phyloP scores from a whole-genome alignment of 345 rosid genomes.

The Erodium maritimum region DNA sequence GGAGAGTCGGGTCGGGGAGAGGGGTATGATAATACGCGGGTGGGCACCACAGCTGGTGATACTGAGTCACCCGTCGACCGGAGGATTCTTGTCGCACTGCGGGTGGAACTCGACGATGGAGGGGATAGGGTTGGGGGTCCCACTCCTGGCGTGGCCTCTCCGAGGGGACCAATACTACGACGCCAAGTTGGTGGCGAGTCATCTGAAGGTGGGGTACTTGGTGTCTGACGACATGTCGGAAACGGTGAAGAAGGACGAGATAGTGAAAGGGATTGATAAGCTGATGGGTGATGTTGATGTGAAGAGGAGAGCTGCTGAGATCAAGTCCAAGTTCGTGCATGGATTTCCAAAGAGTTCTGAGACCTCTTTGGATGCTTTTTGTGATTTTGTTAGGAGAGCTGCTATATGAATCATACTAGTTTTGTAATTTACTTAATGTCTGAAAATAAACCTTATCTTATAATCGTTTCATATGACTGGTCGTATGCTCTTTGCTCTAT shows the following conservation, averaged over 20 bases:
- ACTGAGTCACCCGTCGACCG: constrained; percentile 28
- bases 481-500: too few relatives aligned
- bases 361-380: constrained; percentile 19
- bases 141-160: constrained; percentile 27
- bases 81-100: constrained; percentile 30
- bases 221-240: constrained; percentile 15
- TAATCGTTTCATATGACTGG: too few relatives aligned
- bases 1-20: constrained; percentile 11
- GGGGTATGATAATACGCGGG: constrained; percentile 28
- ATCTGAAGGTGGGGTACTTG: constrained; percentile 12
- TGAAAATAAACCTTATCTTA: too few relatives aligned
- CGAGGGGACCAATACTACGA: constrained; percentile 26
- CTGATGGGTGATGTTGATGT: constrained; percentile 28
- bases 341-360: constrained; percentile 19
- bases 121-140: constrained; percentile 22
- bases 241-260: constrained; percentile 10
- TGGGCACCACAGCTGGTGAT: constrained; percentile 36
- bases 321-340: constrained; percentile 11
- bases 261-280: constrained; percentile 23
- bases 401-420: too few relatives aligned
- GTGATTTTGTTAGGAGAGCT: constrained; percentile 6
- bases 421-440: too few relatives aligned
- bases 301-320: constrained; percentile 8
- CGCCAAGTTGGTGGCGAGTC: constrained; percentile 21
- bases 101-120: constrained; percentile 39